phyloP scores from a whole-genome alignment of 805 yeast species.

The Ogataea thermomethanolica region DNA sequence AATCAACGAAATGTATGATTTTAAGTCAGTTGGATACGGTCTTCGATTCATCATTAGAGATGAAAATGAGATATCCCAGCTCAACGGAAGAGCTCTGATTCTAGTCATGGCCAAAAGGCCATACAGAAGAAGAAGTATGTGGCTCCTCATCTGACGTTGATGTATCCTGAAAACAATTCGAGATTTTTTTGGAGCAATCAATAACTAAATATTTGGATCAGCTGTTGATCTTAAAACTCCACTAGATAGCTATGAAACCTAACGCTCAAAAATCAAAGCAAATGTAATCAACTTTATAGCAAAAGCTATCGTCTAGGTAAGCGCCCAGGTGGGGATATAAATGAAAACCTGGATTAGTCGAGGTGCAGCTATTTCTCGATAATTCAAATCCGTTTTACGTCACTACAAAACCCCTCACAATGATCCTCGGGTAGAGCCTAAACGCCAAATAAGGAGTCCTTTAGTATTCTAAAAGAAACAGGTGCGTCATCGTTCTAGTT shows the following conservation, averaged over 20 bases:
- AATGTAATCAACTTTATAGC: neutral
- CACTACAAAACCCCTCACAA: too few species aligned
- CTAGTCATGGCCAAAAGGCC: constrained; percentile 1
- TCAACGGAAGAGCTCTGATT: constrained; percentile 13
- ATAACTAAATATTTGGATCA: neutral
- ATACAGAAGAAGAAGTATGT: neutral
- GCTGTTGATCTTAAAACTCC: neutral
- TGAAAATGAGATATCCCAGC: constrained; percentile 1
- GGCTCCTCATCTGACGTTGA: neutral
- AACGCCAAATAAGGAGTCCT: too few species aligned
- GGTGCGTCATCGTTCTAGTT: too few species aligned
- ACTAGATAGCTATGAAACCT: too few species aligned
- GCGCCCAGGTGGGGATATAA: neutral
- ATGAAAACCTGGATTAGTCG: neutral
- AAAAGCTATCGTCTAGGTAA: neutral
- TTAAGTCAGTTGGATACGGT: neutral
- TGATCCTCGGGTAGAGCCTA: too few species aligned
- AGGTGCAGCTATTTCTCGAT: neutral
- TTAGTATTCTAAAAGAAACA: too few species aligned
- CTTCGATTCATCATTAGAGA: neutral
- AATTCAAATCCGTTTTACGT: too few species aligned
- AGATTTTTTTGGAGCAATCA: constrained; percentile 1
- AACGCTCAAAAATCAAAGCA: too few species aligned
- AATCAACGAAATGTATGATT: constrained; percentile 11
- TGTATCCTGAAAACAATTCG: neutral